Conservation (phyloP, 2,329 filamentous ascomycete genomes). For the Trichoderma oligosporum region DNA sequence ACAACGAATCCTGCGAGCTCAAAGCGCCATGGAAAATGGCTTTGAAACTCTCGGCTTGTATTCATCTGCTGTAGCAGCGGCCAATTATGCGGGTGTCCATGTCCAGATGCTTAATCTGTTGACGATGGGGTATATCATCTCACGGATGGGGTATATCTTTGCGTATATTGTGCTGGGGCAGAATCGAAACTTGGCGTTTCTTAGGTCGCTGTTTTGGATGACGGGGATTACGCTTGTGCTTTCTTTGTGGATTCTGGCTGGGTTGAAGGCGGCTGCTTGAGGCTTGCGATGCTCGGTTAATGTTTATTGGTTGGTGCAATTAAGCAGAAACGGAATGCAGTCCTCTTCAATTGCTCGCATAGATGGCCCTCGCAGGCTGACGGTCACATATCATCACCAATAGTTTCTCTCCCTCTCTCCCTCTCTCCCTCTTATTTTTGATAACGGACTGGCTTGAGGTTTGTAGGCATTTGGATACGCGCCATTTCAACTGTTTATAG, state of each 20-base stretch:
- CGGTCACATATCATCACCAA: no score
- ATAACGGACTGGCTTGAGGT: no score
- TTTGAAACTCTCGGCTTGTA: conserved; percentile 45
- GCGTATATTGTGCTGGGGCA: conserved; percentile 43
- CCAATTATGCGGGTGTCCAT: conserved; percentile 42
- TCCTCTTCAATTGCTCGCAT: no score
- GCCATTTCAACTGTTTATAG: no score
- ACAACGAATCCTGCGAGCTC: conserved; percentile 51
- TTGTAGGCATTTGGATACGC: no score
- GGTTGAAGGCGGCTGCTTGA: conserved; percentile 24
- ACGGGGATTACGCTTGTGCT: conserved; percentile 33
- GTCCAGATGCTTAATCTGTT: conserved; percentile 39
- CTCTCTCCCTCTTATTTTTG: no score
- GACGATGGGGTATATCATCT: conserved; percentile 38
- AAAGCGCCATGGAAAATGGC: conserved; percentile 46
- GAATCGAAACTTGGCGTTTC: conserved; percentile 34
- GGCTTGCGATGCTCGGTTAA: no score
- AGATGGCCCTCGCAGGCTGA: no score
- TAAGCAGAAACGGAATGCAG: no score
- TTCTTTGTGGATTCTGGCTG: conserved; percentile 42
- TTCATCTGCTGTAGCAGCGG: conserved; percentile 43
- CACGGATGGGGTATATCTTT: conserved; percentile 40
- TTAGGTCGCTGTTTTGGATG: conserved; percentile 40
- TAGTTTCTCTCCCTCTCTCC: no score
- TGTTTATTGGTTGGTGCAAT: no score